phyloP scores from a whole-genome alignment of 176 grass and related monocot genomes.

The Chloris gayana region DNA sequence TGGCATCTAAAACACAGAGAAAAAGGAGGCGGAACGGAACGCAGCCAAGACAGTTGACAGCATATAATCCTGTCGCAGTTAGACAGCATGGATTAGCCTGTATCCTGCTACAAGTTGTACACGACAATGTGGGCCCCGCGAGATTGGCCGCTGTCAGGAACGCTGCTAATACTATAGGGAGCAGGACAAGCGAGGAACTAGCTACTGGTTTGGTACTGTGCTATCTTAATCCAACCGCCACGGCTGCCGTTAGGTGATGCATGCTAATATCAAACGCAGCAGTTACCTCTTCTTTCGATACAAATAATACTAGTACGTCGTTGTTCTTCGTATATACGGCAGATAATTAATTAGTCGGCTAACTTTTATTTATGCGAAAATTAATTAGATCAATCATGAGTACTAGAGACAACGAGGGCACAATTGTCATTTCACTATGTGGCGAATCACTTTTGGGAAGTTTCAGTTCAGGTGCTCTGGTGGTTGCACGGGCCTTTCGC shows the following conservation, averaged over 20 bases:
- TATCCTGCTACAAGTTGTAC: slow-evolving; percentile 19
- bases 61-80: slow-evolving; percentile 42
- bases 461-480: slow-evolving; percentile 10
- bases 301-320: background rate
- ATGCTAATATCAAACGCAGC: background rate
- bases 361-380: background rate
- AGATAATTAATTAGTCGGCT: background rate
- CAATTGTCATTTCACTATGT: background rate
- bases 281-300: background rate
- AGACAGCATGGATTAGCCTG: slow-evolving; percentile 32
- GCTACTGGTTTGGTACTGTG: background rate
- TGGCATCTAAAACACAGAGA: no score
- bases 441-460: slow-evolving; percentile 11
- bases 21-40: background rate
- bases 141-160: background rate
- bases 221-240: no score
- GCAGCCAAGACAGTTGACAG: slow-evolving; percentile 11
- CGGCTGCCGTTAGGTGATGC: slow-evolving; percentile 6
- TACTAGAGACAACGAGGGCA: background rate
- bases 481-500: slow-evolving; percentile 8
- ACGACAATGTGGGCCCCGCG: background rate
- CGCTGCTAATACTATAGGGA: slow-evolving; percentile 16
- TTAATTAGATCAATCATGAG: background rate
- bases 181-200: background rate
- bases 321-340: background rate